Base-by-base conservation (phyloP, 768 basidiomycete species). In the Chlorophyllum brunneum region DNA sequence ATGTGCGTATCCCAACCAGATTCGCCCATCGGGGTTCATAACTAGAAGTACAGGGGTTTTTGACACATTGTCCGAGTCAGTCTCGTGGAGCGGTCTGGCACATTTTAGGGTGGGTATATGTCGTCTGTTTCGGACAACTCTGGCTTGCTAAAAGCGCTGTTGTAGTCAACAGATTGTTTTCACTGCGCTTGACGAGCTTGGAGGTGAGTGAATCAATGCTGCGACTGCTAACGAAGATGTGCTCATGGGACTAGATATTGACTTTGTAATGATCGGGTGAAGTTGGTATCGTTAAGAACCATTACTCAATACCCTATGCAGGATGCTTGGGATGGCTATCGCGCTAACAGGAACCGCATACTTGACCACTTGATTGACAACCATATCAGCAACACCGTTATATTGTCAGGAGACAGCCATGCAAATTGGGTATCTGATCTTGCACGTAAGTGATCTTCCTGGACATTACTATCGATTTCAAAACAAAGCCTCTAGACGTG, bases 371-470 rank as follows among this genome's bases (percentile, higher is more conserved):
- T 83, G 15, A 71, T 75, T 58, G 45, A 66, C 23, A 74, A 80
- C 57, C 66, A 70, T 41, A 81, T 83, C 49, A 69, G 66, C 63
- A 82, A 82, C 59, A 76, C 76, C 1, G 61, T 81, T 51, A 74
- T 82, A 48, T 68, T 83, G n/a, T 70, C 81, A n/a, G 80, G 82
- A 9, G 82, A 84, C 58, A 78, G 78, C 48, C 81, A 83, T 58
- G 78, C 79, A 4, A 81, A 80, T 60, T 82, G 81, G 81, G 80
- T 77, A 11, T 80, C 76, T 34, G 80, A 83, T 58, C 69, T 80
- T 15, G 74, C 77, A 31, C 75, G 78, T 53, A 18, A 46, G 51
- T 33, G n/a, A 5, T 4, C 10, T 10, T 15, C 24, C 9, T 45
- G 5, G 5, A 23, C n/a, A 38, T 10, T 20, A 29, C 16, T 9